Base-by-base conservation (phyloP, 257 asterid genomes). In the Primulina huaijiensis region DNA sequence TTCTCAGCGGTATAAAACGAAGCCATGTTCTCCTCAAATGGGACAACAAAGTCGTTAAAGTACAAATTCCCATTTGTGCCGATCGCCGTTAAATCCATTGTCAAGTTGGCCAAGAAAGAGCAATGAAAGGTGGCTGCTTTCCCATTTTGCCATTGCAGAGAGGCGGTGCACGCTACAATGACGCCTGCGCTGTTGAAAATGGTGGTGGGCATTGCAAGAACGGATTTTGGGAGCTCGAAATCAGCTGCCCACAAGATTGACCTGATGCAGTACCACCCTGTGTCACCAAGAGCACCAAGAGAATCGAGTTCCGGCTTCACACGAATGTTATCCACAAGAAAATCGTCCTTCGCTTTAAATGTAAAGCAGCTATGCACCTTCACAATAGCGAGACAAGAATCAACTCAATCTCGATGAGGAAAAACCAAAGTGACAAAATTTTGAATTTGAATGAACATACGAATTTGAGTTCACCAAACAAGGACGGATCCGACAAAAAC, bases 251-350 rank as follows among this genome's bases (percentile, higher is more conserved):
- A 91, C 34, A 91, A 74, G 77, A 87, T 86, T 21, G 93, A 90
- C 25, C 90, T 65, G 70, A 83, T 81, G 86, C 88, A 79, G 52
- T 87, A 91, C 97, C 97, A 91, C 19, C 96, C 96, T 0, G 53
- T 61, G 19, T 89, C 95, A 3, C 95, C 93, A 0, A 91, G 87
- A 23, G 89, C 95, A 57, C 95, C 97, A 0, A 84, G 92, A 17
- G 95, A 84, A 70, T 91, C 95, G 11, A 91, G 96, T 68, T 84
- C 88, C 0, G 96, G 85, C 69, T 87, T 83, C 30, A 87, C 89
- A 2, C 97, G 88, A 31, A 91, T 87, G 80, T 89, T 81, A 17
- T 80, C 82, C 61, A 83, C 74, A 0, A 84, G 81, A 73, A 87
- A 89, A 20, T 79, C 82, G 0, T 75, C 21, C 2, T 60, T 62